A percentile compares a stretch with the other conserved stretches of the same genome.
Conservation (phyloP, 2,329 filamentous ascomycete species). For the Malbranchea zuffiana region DNA sequence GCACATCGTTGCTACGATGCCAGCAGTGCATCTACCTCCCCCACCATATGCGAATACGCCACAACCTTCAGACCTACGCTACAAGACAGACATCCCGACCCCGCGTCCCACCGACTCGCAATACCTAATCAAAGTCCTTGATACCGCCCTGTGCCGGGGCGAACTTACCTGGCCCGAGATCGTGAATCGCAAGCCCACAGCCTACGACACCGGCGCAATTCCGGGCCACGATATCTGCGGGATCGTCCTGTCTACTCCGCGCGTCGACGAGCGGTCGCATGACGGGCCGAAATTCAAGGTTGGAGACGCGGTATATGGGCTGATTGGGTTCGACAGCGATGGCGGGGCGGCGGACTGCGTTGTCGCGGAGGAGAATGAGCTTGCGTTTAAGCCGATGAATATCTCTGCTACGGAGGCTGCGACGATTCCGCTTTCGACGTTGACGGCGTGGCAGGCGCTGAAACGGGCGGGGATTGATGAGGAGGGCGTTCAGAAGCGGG, state of each 20-base stretch:
- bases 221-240: slow-evolving; percentile 35
- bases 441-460: slow-evolving; percentile 35
- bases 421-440: slow-evolving; percentile 28
- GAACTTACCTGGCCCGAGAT: slow-evolving; percentile 24
- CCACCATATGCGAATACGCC: slow-evolving; percentile 17
- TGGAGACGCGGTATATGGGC: slow-evolving; percentile 31
- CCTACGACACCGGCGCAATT: slow-evolving; percentile 25
- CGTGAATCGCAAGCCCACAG: slow-evolving; percentile 18
- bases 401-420: slow-evolving; percentile 26
- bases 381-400: slow-evolving; percentile 30
- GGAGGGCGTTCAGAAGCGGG: not conserved
- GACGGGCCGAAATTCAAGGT: slow-evolving; percentile 31
- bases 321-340: slow-evolving; percentile 29
- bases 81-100: slow-evolving; percentile 28
- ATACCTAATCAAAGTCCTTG: slow-evolving; percentile 33
- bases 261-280: slow-evolving; percentile 21
- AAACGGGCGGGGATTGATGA: slow-evolving; percentile 24
- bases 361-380: slow-evolving; percentile 29
- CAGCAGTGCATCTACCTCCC: slow-evolving; percentile 30
- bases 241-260: slow-evolving; percentile 28
- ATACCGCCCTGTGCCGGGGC: slow-evolving; percentile 30
- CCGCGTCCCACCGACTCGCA: slow-evolving; percentile 27
- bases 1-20: slow-evolving; percentile 28
- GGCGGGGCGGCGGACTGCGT: slow-evolving; percentile 35
- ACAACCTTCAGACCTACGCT: slow-evolving; percentile 22